These are phyloP conservation scores for Prototheca cutis DNA, from an alignment of 163 green algal species.

Conservation along the genomic window DNA sequence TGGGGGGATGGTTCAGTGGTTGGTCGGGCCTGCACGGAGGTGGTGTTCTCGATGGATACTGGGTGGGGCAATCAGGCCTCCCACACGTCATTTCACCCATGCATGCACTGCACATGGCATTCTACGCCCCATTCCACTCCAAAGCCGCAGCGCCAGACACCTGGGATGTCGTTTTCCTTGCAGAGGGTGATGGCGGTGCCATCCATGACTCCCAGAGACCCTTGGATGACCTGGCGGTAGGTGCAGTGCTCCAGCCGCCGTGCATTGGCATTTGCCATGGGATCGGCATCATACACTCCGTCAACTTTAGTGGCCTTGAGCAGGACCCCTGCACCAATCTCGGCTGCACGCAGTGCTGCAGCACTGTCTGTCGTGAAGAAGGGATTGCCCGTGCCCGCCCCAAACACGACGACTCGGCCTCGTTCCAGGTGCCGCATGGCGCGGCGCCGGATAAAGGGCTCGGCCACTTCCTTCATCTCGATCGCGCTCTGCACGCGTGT, in stretches of 20 bases:
- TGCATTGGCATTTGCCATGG: constrained; percentile 57
- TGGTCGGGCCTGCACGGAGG: no score
- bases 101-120: not conserved
- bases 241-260: constrained; percentile 48
- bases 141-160: not conserved
- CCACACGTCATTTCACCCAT: no score
- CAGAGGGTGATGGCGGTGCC: constrained; percentile 94
- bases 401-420: constrained; percentile 93
- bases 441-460: constrained; percentile 91
- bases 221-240: constrained; percentile 47
- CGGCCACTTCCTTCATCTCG: constrained; percentile 84
- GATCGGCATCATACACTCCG: constrained; percentile 89
- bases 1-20: no score
- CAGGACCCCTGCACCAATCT: constrained; percentile 74
- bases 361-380: constrained; percentile 99
- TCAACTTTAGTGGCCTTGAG: constrained; percentile 96
- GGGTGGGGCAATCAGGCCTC: no score
- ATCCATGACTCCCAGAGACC: constrained; percentile 71
- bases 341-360: constrained; percentile 84
- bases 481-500: constrained; percentile 90
- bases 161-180: constrained; percentile 91
- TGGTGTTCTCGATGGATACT: no score
- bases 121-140: not conserved
- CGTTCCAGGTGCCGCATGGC: constrained; percentile 91
- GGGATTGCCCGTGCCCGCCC: constrained; percentile 88